Evolutionary conservation across 805 yeast genomes (phyloP).

Genomic region (Yarrowia keelungensis): DNA sequence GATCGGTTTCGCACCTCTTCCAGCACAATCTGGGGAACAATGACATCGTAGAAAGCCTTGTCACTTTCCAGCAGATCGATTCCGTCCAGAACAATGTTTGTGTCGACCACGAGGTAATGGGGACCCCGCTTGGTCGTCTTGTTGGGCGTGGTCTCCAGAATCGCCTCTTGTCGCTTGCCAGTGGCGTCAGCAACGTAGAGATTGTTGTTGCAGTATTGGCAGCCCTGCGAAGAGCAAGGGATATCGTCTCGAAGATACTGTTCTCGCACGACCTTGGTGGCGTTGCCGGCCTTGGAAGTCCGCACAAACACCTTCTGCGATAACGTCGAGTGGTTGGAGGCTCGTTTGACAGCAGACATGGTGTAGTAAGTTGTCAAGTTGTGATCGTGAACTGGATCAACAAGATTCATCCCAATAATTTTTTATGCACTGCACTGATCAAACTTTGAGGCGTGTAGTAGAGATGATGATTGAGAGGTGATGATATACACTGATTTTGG

Average conservation of each 20-base stretch:
- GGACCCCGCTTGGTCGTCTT: conserved; percentile 57
- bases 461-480: no score
- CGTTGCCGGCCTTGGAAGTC: conserved; percentile 81
- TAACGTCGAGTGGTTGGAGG: conserved; percentile 39
- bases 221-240: conserved; percentile 82
- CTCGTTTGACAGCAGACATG: conserved; percentile 37
- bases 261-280: conserved; percentile 89
- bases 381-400: no score
- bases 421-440: conserved; percentile 37
- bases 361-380: not conserved
- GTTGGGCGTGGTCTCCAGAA: conserved; percentile 69
- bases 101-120: conserved; percentile 88
- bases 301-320: conserved; percentile 82
- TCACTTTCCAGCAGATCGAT: conserved; percentile 86
- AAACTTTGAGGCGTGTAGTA: conserved; percentile 3
- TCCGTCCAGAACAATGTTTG: conserved; percentile 85
- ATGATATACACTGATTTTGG: no score
- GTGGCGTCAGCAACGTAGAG: conserved; percentile 64
- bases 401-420: conserved; percentile 11
- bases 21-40: conserved; percentile 92
- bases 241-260: conserved; percentile 92
- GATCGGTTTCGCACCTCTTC: conserved; percentile 92
- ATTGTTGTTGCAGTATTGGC: conserved; percentile 64
- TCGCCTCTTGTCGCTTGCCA: conserved; percentile 69
- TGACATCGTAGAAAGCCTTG: conserved; percentile 82